Evolutionary conservation across 129 eudicot species (phyloP).

Genomic region (Pulicaria dysenterica): DNA sequence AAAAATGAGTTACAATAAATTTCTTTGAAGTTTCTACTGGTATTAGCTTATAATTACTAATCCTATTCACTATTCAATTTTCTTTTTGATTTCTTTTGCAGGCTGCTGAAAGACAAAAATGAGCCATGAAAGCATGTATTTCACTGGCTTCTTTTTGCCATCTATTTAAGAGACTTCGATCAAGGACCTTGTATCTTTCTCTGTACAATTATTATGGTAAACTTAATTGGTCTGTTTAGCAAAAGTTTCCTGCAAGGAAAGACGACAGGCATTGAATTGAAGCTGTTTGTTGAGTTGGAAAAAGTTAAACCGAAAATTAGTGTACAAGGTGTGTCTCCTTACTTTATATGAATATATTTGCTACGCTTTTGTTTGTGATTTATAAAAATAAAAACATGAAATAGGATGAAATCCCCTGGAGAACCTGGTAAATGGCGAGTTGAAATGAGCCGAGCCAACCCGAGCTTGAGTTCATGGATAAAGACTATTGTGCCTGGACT

Average conservation of each 20-base stretch:
- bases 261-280: neutral
- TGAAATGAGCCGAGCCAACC: no score
- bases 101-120: constrained; percentile 60
- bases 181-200: neutral
- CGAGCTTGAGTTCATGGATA: no score
- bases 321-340: neutral
- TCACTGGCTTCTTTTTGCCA: no score
- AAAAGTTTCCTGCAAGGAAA: neutral
- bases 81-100: constrained; percentile 22
- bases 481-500: no score
- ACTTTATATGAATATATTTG: neutral
- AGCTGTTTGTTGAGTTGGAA: neutral
- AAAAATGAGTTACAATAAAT: neutral
- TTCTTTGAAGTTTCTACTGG: neutral
- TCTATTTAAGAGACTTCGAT: no score
- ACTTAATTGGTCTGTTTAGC: constrained; percentile 14
- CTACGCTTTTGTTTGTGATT: no score
- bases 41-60: no score
- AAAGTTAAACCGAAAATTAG: no score
- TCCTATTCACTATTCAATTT: neutral
- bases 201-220: constrained; percentile 7
- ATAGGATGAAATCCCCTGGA: no score
- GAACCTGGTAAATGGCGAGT: no score
- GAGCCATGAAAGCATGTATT: constrained; percentile 6
- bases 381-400: no score